phyloP scores from a whole-genome alignment of 2,329 filamentous ascomycete genomes.

The Lecanicillium sp. region DNA sequence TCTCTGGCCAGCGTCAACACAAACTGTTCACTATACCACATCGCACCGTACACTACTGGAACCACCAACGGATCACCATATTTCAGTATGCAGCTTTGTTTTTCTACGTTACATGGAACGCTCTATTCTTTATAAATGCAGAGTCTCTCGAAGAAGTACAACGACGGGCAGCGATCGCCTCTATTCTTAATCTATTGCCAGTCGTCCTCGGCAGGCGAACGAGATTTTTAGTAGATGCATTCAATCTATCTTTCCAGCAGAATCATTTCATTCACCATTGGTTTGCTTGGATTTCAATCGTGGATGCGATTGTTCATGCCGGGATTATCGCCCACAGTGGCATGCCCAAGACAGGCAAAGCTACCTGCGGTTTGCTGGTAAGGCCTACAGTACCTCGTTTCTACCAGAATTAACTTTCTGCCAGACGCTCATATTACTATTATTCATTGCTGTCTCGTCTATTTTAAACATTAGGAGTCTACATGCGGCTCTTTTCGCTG shows the following conservation, averaged over 20 bases:
- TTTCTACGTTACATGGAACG: no score
- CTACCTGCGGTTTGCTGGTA: not conserved
- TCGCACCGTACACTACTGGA: no score
- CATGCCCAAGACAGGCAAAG: not conserved
- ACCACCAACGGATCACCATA: no score
- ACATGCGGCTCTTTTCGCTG: not conserved
- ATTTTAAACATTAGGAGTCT: not conserved
- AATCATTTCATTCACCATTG: not conserved
- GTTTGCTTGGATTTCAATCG: not conserved
- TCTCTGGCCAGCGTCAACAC: no score
- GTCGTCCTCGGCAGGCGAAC: not conserved
- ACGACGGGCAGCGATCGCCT: no score
- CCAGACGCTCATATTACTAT: slow-evolving; percentile 1
- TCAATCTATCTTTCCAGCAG: not conserved
- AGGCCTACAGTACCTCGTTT: not conserved
- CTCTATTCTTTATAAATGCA: no score
- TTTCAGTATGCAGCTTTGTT: no score
- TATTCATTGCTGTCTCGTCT: not conserved
- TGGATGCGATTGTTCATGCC: slow-evolving; percentile 1
- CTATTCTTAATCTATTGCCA: not conserved
- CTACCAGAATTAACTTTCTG: not conserved
- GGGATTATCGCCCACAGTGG: not conserved
- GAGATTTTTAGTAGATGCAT: not conserved
- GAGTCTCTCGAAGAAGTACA: no score
- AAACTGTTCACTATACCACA: no score